Base-by-base conservation (phyloP, 148 eudicot species). In the Silene uniflora region DNA sequence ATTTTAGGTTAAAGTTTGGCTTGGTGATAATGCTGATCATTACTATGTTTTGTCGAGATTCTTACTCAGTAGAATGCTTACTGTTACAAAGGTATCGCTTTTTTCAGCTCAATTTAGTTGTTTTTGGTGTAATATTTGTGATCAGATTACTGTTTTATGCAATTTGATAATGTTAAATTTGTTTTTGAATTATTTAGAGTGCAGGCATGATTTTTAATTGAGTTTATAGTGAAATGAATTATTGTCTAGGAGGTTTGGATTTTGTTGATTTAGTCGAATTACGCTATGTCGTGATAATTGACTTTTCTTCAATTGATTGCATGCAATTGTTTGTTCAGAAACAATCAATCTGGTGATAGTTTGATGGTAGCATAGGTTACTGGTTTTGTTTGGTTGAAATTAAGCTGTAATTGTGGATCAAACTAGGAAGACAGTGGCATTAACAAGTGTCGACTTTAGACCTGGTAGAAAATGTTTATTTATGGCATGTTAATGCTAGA, bases 1-100 rank as follows among this genome's bases (percentile, higher is more conserved):
- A 46, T 25, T 71, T 56, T 86, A 95, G 97, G 98, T 92, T 73
- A 95, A 95, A 81, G 98, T 95, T 6, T 95, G 98, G 98, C 72
- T 95, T 54, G 98, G 98, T 54, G 97, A 95, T 69, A 92, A 95
- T 79, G 98, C 98, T 62, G 97, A 95, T 88, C 98, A 95, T 74
- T 95, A 92, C 82, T 95, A 95, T 80, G 98, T 95, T 49, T 87
- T 95, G 27, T 95, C 98, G 35, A 86, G 98, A 76, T 95, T 95
- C 82, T 84, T 95, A 84, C 96, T 95, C 67, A 90, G 97, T 81
- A 83, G 98, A 87, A 95, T 95, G 98, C 82, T 95, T 11, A 95
- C 98, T 67, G 98, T 95, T 62, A 95, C 98, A 7, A 95, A 95
- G 97, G 98, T 94, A 49, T 47, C 1, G 3, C 14, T 0, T 11